Evolutionary conservation across 1,139 yeast species (phyloP).

Genomic region (Wickerhamomyces sp.): DNA sequence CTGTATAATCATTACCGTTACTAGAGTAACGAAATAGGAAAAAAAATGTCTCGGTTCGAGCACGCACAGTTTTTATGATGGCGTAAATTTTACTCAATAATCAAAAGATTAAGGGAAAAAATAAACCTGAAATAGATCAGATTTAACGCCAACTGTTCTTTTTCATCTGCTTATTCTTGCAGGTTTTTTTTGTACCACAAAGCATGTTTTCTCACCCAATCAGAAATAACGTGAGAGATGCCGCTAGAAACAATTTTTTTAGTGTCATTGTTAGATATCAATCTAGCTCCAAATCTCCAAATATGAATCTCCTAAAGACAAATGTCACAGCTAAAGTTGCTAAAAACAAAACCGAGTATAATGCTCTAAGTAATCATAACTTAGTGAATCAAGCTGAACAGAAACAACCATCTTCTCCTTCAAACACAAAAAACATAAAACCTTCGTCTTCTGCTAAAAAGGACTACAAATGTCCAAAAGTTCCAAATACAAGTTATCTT

Average conservation of each 20-base stretch:
- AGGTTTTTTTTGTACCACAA: too few relatives aligned
- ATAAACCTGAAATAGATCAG: neutral
- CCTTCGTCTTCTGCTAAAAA: too few relatives aligned
- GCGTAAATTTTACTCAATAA: too few relatives aligned
- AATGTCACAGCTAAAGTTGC: slow-evolving; percentile 17
- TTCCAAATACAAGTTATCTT: slow-evolving; percentile 17
- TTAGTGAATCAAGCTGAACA: slow-evolving; percentile 1
- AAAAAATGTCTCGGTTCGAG: too few relatives aligned
- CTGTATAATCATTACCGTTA: too few relatives aligned
- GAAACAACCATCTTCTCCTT: neutral
- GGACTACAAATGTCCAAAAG: slow-evolving; percentile 23
- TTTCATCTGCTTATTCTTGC: too few relatives aligned
- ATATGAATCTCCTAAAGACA: slow-evolving; percentile 11
- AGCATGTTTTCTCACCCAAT: neutral
- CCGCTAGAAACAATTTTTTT: neutral
- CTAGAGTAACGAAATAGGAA: too few relatives aligned
- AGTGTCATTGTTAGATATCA: slow-evolving; percentile 4
- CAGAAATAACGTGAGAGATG: neutral
- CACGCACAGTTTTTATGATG: too few relatives aligned
- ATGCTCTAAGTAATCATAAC: slow-evolving; percentile 23
- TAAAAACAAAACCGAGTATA: slow-evolving; percentile 10
- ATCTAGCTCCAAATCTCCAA: slow-evolving; percentile 8
- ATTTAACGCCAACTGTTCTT: too few relatives aligned
- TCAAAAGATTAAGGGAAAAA: too few relatives aligned
- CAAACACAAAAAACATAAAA: too few relatives aligned